Conservation (phyloP, 257 asterid genomes). For the Solanum chiquidenum region DNA sequence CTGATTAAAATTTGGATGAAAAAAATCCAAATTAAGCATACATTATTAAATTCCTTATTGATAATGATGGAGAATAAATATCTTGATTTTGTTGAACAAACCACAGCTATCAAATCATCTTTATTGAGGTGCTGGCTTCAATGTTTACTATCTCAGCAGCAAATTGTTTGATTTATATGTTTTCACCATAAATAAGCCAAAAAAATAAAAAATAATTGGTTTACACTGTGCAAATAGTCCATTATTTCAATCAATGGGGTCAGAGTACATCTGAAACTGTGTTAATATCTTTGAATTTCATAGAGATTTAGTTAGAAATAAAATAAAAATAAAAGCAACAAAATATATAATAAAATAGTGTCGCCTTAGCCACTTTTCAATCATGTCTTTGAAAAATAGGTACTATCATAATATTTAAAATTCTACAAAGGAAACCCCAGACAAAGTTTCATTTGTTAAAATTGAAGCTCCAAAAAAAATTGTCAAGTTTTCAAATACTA, state of each 20-base stretch:
- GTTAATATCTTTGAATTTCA: not conserved
- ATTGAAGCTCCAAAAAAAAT: not conserved
- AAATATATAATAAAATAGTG: not conserved
- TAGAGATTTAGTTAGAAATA: not conserved
- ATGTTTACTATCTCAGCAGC: not conserved
- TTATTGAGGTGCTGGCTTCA: not conserved
- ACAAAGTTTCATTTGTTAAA: not conserved
- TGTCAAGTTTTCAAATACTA: not conserved
- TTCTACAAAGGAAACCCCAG: too few species aligned
- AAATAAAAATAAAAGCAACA: not conserved
- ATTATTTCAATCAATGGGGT: not conserved
- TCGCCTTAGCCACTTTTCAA: not conserved
- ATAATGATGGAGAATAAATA: not conserved
- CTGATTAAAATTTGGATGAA: not conserved
- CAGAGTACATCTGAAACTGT: not conserved
- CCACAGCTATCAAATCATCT: not conserved
- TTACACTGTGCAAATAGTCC: not conserved
- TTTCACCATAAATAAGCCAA: not conserved
- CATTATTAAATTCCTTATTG: not conserved
- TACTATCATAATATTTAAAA: not conserved
- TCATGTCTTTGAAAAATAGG: not conserved
- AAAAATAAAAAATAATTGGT: not conserved
- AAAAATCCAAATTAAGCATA: not conserved
- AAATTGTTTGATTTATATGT: not conserved
- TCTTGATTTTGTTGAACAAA: not conserved